Evolutionary conservation across 2,329 filamentous ascomycete genomes (phyloP), one percentile per base, ranked within the genome.

Genomic region (Acrodontium crateriforme): DNA sequence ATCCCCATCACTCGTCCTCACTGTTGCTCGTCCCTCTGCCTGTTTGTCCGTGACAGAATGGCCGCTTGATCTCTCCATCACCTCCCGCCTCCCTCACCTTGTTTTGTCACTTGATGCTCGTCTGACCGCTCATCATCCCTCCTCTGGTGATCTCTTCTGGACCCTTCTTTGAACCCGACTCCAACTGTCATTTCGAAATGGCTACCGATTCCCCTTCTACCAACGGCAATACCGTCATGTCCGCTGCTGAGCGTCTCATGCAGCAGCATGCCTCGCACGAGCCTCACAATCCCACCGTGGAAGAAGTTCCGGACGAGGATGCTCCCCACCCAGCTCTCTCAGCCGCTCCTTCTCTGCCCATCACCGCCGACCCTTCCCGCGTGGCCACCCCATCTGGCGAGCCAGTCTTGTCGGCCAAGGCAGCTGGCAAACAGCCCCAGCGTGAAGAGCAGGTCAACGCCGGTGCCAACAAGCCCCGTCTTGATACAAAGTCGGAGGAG

Each of bases 401-500:
- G 28, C 57, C 65, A 30, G 59, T 59, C 25, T 52, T 67, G 44
- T 71, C 71, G 35, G 59, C 70, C 28, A 81, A 78, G 56, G 66
- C 71, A 35, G 69, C 71, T 24, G 72, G 69, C 29, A 83, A 81
- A 62, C 72, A 78, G 50, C 76, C 75, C 52, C 64, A 63, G 18
- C 62, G 69, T 31, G 54, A 64, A 18, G 52, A 60, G 16, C 24
- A 35, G 5, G 28, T 27, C 27, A 13, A 35, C 29, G 18, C 35
- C 17, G 30, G 39, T 7, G 25, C 37, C 18, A 46, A 38, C 15
- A 45, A 46, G 31, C 41, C 59, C 23, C 45, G 65, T 28, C 61
- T 94, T 36, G 82, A 95, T 55, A 85, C 82, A 12, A 70, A 81
- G 47, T 92, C 82, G 11, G 80, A 91, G 50, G 85, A 95, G 56